phyloP scores from a whole-genome alignment of 1,284 basidiomycete genomes.

The Rhodotorula mucilaginosa region DNA sequence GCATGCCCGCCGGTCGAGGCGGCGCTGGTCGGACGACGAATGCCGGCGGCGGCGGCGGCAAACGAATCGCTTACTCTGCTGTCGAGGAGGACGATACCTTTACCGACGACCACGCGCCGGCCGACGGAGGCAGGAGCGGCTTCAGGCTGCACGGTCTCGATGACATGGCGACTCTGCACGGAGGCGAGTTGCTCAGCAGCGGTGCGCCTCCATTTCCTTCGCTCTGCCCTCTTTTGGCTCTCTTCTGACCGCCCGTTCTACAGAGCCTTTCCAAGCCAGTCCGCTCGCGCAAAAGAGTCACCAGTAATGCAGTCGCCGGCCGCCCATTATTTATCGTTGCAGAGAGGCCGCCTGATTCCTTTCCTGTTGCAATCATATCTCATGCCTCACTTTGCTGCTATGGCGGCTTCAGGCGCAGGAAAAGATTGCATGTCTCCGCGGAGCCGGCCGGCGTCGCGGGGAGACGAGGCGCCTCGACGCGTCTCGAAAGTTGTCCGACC shows the following conservation, averaged over 20 bases:
- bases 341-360: no score
- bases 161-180: constrained; percentile 43
- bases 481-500: background rate
- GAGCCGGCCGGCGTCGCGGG: no score
- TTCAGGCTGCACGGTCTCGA: constrained; percentile 39
- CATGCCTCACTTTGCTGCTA: no score
- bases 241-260: background rate
- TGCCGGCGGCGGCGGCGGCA: background rate
- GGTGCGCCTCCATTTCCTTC: constrained; percentile 2
- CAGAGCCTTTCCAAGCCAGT: constrained; percentile 40
- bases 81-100: background rate
- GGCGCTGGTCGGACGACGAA: background rate
- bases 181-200: constrained; percentile 40
- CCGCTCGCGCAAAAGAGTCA: constrained; percentile 22
- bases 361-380: background rate
- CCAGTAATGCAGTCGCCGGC: background rate
- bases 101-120: constrained; percentile 21
- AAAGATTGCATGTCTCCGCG: no score
- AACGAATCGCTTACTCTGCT: constrained; percentile 10
- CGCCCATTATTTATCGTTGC: no score
- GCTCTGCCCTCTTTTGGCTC: background rate
- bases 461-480: background rate
- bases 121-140: constrained; percentile 17
- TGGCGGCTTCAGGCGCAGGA: no score
- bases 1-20: constrained; percentile 16